Percentiles rank a stretch among this genome's conserved stretches.
Evolutionary conservation across 2,329 filamentous ascomycete genomes (phyloP).

Genomic region (Pezicula carpinea): DNA sequence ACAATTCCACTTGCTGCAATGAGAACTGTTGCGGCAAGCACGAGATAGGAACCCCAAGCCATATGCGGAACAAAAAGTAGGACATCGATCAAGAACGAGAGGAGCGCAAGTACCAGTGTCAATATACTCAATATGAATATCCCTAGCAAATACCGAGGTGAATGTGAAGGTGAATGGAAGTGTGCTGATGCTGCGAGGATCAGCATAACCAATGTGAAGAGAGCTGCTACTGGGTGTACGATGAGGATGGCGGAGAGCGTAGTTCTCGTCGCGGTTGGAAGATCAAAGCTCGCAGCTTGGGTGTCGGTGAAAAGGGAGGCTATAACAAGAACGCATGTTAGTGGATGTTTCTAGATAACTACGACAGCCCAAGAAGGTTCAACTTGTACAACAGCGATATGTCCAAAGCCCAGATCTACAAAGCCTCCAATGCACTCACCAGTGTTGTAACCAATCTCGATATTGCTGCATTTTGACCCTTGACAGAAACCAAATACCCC

Average conservation of each 20-base stretch:
- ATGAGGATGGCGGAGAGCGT: constrained; percentile 85
- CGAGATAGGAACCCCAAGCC: constrained; percentile 91
- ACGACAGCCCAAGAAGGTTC: constrained; percentile 1
- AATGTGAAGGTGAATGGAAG: constrained; percentile 83
- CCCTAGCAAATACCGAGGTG: constrained; percentile 77
- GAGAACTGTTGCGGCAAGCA: constrained; percentile 81
- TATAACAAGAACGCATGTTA: constrained; percentile 9
- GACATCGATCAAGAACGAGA: constrained; percentile 91
- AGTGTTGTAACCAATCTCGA: constrained; percentile 81
- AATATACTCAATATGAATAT: constrained; percentile 84
- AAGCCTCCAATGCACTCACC: constrained; percentile 48
- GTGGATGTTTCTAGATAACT: not conserved
- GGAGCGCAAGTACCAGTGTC: constrained; percentile 74
- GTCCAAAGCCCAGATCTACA: no score
- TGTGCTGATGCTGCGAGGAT: constrained; percentile 76
- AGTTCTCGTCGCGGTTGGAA: constrained; percentile 47
- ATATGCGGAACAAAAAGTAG: constrained; percentile 91
- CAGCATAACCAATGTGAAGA: constrained; percentile 82
- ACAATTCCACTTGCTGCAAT: constrained; percentile 78
- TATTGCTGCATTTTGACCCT: constrained; percentile 57
- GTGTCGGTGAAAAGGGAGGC: constrained; percentile 19
- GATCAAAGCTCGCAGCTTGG: constrained; percentile 44
- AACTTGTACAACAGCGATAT: not conserved
- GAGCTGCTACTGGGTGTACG: constrained; percentile 84
- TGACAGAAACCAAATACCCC: constrained; percentile 91